Evolutionary conservation across 2,329 filamentous ascomycete genomes (phyloP), one percentile per base, ranked within the genome.

Genomic region (Aspergillus niger): DNA sequence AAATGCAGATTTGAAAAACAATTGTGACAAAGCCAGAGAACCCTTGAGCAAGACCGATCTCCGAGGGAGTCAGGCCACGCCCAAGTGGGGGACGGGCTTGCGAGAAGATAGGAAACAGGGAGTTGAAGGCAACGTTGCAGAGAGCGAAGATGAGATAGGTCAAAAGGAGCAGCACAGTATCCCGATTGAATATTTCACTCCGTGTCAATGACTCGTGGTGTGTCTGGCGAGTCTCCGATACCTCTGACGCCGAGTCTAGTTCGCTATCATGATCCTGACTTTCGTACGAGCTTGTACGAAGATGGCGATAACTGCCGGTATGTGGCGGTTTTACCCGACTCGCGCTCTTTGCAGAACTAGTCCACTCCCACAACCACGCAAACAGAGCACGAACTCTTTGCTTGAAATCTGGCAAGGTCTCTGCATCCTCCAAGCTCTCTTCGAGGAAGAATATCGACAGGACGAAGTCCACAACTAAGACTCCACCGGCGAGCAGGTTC

Each of bases 91-190:
- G 82, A 0, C 84, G 76, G 0, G 90, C 87, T 57, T 93, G 88
- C 0, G 89, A 91, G 69, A 98, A 99, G 57, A 98, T 94, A 0
- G 95, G 95, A 70, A 96, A 99, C 0, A 99, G 81, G 17, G 91
- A 94, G 77, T 97, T 97, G 83, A 93, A 99, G 3, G 92, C 92
- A 66, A 97, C 92, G 75, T 98, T 98, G 62, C 91, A 89, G 5
- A 99, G 83, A 70, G 97, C 93, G 72, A 98, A 99, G 53, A 98
- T 89, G 47, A 97, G 85, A 71, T 97, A 98, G 0, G 93, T 96
- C 55, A 86, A 74, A 5, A 99, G 84, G 0, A 99, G 84, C 2
- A 96, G 80, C 11, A 97, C 74, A 0, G 92, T 97, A 61, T 95
- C 92, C 59, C 88, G 84, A 70, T 91, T 96, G 54, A 94, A 82